These are phyloP conservation scores for Aureobasidium sp. DNA, from an alignment of 2,329 filamentous ascomycete species.

Conservation along the genomic window DNA sequence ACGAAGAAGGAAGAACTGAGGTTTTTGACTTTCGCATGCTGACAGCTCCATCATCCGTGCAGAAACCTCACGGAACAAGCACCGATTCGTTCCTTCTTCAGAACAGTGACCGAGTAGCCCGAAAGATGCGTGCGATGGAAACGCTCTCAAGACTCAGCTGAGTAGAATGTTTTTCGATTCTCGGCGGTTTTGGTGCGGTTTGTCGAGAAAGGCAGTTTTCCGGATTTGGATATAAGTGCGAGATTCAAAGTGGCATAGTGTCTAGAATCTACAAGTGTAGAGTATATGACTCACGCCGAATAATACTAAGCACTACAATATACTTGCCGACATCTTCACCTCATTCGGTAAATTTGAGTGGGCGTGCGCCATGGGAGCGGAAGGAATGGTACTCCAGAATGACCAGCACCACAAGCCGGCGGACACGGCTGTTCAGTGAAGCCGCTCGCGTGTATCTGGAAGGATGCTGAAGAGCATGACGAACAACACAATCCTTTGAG, in stretches of 20 bases:
- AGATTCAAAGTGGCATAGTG: neutral
- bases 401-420: neutral
- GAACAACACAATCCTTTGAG: neutral
- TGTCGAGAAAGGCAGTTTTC: too few species aligned
- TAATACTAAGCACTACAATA: neutral
- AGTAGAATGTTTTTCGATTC: too few species aligned
- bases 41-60: neutral
- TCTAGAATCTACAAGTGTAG: too few species aligned
- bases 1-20: neutral
- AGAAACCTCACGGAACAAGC: neutral
- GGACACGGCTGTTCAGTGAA: neutral
- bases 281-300: neutral
- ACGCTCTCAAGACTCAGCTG: too few species aligned
- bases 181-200: too few species aligned
- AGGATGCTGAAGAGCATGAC: neutral
- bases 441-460: neutral
- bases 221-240: neutral
- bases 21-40: neutral
- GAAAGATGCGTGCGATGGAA: too few species aligned
- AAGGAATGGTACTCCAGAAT: neutral
- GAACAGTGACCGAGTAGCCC: neutral
- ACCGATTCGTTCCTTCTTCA: neutral
- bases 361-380: too few species aligned
- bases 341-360: neutral
- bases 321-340: neutral